These are phyloP conservation scores for Recurvomyces mirabilis DNA, from an alignment of 495 filamentous ascomycete genomes.

Conservation along the genomic window DNA sequence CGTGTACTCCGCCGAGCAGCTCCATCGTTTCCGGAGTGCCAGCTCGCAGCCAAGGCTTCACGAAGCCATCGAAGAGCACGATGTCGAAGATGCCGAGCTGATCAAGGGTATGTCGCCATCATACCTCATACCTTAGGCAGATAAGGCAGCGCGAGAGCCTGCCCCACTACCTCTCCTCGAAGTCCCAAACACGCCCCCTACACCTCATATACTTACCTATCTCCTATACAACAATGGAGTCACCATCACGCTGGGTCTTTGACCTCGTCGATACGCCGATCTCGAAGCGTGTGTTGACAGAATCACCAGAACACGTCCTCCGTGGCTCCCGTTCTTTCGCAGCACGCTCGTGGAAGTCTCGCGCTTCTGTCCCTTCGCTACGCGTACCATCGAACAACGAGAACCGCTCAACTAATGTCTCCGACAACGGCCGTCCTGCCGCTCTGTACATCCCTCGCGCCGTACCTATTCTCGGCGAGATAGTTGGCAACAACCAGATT, in stretches of 20 bases:
- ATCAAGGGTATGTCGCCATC: conserved; percentile 16
- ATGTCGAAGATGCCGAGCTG: conserved; percentile 21
- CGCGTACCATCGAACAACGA: conserved; percentile 18
- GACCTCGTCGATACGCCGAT: neutral
- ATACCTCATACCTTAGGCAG: conserved; percentile 7
- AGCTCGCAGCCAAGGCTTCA: conserved; percentile 16
- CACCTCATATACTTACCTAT: too few relatives aligned
- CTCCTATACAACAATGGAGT: too few relatives aligned
- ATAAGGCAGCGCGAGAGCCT: too few relatives aligned
- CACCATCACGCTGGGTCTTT: neutral
- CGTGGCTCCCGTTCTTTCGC: conserved; percentile 21
- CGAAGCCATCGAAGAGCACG: conserved; percentile 21
- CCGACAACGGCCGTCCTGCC: conserved; percentile 10
- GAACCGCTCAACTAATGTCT: conserved; percentile 19
- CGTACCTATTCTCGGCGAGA: conserved; percentile 16
- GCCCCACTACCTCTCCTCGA: too few relatives aligned
- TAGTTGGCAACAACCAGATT: conserved; percentile 13
- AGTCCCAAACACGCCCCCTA: neutral
- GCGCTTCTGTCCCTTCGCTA: conserved; percentile 10
- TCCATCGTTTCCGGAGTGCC: conserved; percentile 14
- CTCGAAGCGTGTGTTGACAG: conserved; percentile 7
- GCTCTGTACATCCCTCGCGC: neutral
- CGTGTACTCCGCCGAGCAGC: conserved; percentile 18
- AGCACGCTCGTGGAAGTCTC: conserved; percentile 19
- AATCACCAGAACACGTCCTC: conserved; percentile 21